A percentile compares a stretch with the other conserved stretches of the same genome.
These are phyloP conservation scores for Mycena latifolia DNA, from an alignment of 768 basidiomycete genomes.

Conservation along the genomic window DNA sequence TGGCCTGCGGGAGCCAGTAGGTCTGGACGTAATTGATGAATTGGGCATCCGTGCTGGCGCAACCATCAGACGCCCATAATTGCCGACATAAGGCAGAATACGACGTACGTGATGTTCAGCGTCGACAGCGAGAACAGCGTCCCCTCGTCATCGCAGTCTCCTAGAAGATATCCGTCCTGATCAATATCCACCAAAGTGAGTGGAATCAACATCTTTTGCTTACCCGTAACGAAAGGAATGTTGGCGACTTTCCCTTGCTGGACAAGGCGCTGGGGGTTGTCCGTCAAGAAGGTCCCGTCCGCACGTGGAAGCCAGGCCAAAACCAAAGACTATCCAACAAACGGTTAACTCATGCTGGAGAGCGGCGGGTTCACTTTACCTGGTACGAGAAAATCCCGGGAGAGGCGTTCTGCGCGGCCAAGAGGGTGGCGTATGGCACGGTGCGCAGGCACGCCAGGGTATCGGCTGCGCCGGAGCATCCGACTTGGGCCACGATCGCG, in stretches of 20 bases:
- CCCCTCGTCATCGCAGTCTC: conserved; percentile 52
- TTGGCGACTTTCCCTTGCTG: conserved; percentile 49
- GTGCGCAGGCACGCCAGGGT: conserved; percentile 56
- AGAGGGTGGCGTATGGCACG: conserved; percentile 50
- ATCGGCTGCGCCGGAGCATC: conserved; percentile 48
- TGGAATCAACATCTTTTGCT: too few relatives aligned
- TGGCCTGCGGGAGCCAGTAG: conserved; percentile 20
- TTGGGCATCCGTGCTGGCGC: conserved; percentile 30
- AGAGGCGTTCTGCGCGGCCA: conserved; percentile 53
- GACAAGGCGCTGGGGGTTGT: conserved; percentile 62
- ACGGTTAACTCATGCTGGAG: too few relatives aligned
- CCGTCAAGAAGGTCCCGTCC: conserved; percentile 29
- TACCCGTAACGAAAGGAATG: conserved; percentile 32
- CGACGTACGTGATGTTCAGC: conserved; percentile 44
- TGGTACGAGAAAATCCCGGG: conserved; percentile 56
- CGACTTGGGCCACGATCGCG: conserved; percentile 48
- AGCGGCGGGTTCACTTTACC: conserved; percentile 40
- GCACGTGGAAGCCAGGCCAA: conserved; percentile 54
- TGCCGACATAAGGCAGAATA: neutral
- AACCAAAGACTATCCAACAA: conserved; percentile 52
- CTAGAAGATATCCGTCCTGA: conserved; percentile 1
- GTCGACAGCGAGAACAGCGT: conserved; percentile 46
- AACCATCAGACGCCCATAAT: neutral
- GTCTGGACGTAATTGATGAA: conserved; percentile 26
- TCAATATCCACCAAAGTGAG: too few relatives aligned